A percentile compares a stretch with the other conserved stretches of the same genome.
Conservation (phyloP, 1,284 basidiomycete species). For the Mrakiaceae sp. region DNA sequence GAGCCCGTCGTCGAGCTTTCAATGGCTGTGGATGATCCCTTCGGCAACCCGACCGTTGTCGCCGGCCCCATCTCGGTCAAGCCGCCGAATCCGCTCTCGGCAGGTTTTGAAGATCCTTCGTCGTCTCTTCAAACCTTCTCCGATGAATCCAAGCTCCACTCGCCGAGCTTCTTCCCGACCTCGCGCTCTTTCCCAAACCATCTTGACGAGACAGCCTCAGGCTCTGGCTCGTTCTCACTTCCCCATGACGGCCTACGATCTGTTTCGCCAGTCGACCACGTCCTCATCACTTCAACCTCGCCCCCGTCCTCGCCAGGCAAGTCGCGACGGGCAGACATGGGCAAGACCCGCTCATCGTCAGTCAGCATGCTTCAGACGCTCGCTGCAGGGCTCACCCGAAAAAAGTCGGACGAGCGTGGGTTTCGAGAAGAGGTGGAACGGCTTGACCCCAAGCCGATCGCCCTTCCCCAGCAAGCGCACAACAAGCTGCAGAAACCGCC, state of each 20-base stretch:
- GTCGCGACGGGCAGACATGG: conserved; percentile 23
- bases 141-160: background rate
- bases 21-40: conserved; percentile 1
- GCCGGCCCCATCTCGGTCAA: conserved; percentile 9
- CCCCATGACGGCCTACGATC: background rate
- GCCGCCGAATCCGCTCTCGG: conserved; percentile 4
- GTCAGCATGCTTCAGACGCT: conserved; percentile 83
- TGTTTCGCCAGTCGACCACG: background rate
- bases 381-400: conserved; percentile 64
- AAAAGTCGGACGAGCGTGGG: conserved; percentile 62
- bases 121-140: background rate
- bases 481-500: conserved; percentile 27
- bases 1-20: background rate
- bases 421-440: conserved; percentile 24
- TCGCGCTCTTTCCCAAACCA: conserved; percentile 49
- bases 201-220: background rate
- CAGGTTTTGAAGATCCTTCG: too few species aligned
- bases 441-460: conserved; percentile 15
- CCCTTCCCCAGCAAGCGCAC: conserved; percentile 21
- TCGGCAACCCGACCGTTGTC: background rate
- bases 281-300: conserved; percentile 10
- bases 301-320: conserved; percentile 20
- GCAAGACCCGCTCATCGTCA: conserved; percentile 63
- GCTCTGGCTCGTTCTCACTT: background rate
- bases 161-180: conserved; percentile 28